Evolutionary conservation across 208 protist species (phyloP), one percentile per base, ranked within the genome.

Genomic region (Leishmania amazonensis): DNA sequence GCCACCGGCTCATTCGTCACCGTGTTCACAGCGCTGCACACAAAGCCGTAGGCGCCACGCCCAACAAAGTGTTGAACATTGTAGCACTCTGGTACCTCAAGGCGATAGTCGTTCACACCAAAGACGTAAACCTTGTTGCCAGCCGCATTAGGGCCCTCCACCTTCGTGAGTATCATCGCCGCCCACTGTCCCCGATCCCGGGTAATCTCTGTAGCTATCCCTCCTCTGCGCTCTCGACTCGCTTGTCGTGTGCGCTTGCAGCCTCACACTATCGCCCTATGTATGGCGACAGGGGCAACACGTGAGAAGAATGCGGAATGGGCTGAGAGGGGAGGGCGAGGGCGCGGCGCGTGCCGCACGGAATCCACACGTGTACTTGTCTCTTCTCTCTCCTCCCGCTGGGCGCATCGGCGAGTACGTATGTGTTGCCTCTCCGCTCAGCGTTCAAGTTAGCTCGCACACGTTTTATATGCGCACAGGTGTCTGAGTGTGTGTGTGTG

Each of bases 1-100:
- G 99, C 99, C 11, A 99, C 98, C 3, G 92, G 84, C 64, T 91
- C 84, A 9, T 89, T 90, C 11, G 90, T 91, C 9, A 81, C 81
- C n/a, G 81, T 81, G 80, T 98, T 88, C 6, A 93, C 82, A 17
- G 91, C 95, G 58, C 89, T 94, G 81, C 93, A 96, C 2, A 98
- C 96, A 75, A 97, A 87, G 28, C 96, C 96, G 79, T 98, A 98
- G 17, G 95, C 89, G 47, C 96, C 96, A 57, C 91, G 94, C 9
- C 96, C 96, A 58, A 98, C 94, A 5, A 97, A 78, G 40, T 92
- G 57, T 40, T 85, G 64, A 47, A 97, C 94, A 42, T 89, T 84
- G 86, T 97, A 97, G n/a, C 85, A 67, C 71, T 85, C 62, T 62
- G 94, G 94, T 47, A 95, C 89, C 85, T 97, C 89, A 0, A 97